Conservation (phyloP, 208 protist genomes). For the Crithidia thermophila region DNA sequence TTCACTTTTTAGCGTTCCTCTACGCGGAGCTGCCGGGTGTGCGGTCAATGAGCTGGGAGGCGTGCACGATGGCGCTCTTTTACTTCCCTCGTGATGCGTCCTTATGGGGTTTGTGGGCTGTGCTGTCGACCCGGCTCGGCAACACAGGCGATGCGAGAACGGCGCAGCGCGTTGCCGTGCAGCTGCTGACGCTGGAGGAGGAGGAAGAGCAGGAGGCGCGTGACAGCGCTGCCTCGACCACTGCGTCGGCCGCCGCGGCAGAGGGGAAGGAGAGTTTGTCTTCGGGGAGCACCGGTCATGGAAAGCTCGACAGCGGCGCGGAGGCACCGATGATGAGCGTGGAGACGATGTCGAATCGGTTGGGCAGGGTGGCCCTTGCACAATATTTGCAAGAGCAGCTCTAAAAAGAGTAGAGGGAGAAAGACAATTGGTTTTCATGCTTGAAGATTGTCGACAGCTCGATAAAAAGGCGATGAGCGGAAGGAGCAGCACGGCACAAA, state of each 20-base stretch:
- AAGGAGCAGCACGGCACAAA: no score
- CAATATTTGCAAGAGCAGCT: background rate
- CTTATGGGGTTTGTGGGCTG: conserved; percentile 9
- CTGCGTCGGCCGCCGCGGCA: background rate
- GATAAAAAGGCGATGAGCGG: no score
- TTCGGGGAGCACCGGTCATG: no score
- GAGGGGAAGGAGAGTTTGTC: background rate
- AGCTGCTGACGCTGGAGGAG: conserved; percentile 12
- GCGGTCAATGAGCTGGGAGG: conserved; percentile 5
- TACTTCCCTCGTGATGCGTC: conserved; percentile 14
- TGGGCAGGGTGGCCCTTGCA: background rate
- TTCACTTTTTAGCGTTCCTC: conserved; percentile 22
- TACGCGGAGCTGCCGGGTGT: conserved; percentile 25
- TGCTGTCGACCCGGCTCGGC: background rate
- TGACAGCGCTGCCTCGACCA: background rate
- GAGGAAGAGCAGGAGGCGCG: background rate
- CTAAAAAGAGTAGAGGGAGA: background rate
- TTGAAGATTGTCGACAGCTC: no score
- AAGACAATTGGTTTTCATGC: no score
- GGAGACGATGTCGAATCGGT: background rate
- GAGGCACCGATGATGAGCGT: background rate
- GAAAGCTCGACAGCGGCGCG: background rate
- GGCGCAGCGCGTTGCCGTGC: conserved; percentile 3
- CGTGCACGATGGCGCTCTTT: conserved; percentile 17
- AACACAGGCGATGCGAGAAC: background rate